A percentile compares a stretch with the other conserved stretches of the same genome.
phyloP scores from a whole-genome alignment of 169 alveolate species.

The Perkinsus olseni region DNA sequence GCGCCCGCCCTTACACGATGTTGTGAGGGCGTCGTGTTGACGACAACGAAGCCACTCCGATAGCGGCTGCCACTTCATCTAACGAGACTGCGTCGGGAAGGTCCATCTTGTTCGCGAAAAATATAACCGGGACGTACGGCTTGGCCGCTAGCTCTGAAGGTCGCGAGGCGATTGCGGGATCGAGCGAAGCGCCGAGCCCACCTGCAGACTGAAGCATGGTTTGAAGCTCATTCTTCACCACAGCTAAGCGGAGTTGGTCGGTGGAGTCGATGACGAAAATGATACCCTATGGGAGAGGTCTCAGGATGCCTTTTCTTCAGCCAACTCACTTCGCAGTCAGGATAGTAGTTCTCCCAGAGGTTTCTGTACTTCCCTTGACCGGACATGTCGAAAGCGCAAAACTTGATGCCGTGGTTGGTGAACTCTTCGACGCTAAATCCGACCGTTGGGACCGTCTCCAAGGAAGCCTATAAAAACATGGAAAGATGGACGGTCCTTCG shows the following conservation, averaged over 20 bases:
- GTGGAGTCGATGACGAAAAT: constrained; percentile 11
- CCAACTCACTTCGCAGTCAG: background rate
- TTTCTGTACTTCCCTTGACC: constrained; percentile 36
- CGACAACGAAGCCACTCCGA: constrained; percentile 17
- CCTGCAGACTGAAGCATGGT: background rate
- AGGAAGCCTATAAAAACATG: background rate
- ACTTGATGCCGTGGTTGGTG: constrained; percentile 24
- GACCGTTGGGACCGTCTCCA: constrained; percentile 40
- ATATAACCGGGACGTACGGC: constrained; percentile 33
- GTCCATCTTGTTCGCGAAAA: constrained; percentile 49
- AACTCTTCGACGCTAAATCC: constrained; percentile 34
- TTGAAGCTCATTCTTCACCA: constrained; percentile 6
- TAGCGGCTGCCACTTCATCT: constrained; percentile 26
- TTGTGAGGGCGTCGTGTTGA: background rate
- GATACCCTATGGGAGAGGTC: constrained; percentile 5
- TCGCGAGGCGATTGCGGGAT: background rate
- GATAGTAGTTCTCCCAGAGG: constrained; percentile 36
- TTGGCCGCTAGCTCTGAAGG: background rate
- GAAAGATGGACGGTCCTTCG: too few species aligned
- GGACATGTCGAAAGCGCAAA: constrained; percentile 41
- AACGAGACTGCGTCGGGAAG: constrained; percentile 23
- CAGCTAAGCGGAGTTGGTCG: background rate
- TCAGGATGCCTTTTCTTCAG: constrained; percentile 18
- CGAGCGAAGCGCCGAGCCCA: too few species aligned
- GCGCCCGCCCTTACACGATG: background rate